Base-by-base conservation (phyloP, 495 filamentous ascomycete species). In the Poronia punctata region DNA sequence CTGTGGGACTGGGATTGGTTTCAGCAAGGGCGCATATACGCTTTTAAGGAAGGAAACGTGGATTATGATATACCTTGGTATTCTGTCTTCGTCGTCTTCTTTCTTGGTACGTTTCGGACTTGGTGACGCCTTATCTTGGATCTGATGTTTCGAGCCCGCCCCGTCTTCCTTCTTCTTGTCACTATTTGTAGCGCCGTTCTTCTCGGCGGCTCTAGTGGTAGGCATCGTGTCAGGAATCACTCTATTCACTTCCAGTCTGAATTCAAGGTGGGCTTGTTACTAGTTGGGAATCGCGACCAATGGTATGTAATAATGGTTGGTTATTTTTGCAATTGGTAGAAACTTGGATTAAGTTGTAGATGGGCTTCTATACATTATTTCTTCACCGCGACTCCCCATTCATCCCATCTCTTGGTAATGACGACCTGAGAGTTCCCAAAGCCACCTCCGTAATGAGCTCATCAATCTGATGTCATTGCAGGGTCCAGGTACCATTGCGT, bases 141-240 rank as follows among this genome's bases (percentile, higher is more conserved):
- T 49, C 18, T 46, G 42, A 18, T 48, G 56, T 40, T 60, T 60
- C 0, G 48, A 47, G 19, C 50, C 46, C 1, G 28, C 35, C 0
- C n/a, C 38, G 9, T 34, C 26, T 15, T 54, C 44, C 35, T 45
- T 28, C 24, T 24, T 29, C 5, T 23, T 49, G 19, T 47, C 40
- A 10, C 42, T 27, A 11, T 19, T 17, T 8, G 46, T 18, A 15
- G 45, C 44, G 23, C 45, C 54, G 7, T 54, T 50, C 4, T 54
- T 54, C 11, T 49, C 53, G 26, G 61, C 54, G 9, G 63, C 60
- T 45, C 57, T 45, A 2, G 55, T 51, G 7, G 48, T 57, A 14
- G 48, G 36, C 48, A 49, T 62, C 29, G 24, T 48, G 23, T 19
- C 47, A 47, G 12, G 14, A 20, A 30, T 19, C 5, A 11, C 9